Evolutionary conservation across 2,329 filamentous ascomycete genomes (phyloP).

Genomic region (Clonostachys solani): DNA sequence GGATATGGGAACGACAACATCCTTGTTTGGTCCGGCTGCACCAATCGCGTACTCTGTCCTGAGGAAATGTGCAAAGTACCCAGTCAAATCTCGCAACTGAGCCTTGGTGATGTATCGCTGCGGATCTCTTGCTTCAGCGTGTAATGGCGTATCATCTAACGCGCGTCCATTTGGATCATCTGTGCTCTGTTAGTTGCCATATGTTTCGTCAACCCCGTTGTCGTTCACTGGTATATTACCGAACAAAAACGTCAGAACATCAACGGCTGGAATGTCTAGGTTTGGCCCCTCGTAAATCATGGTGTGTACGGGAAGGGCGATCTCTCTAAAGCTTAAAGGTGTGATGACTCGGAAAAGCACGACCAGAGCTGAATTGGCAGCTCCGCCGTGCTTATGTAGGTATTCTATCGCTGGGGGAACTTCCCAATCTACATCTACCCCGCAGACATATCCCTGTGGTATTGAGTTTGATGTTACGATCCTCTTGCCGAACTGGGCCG

Average conservation of each 20-base stretch:
- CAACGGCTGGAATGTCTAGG: slow-evolving; percentile 26
- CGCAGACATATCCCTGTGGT: too few species aligned
- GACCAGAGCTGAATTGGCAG: too few species aligned
- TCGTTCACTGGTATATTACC: slow-evolving; percentile 19
- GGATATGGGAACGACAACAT: slow-evolving; percentile 52
- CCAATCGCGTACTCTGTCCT: slow-evolving; percentile 49
- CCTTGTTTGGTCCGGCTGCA: slow-evolving; percentile 35
- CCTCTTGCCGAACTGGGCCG: too few species aligned
- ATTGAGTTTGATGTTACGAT: too few species aligned
- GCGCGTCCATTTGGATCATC: slow-evolving; percentile 22
- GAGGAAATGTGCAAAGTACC: slow-evolving; percentile 50
- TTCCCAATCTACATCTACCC: too few species aligned
- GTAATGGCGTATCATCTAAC: slow-evolving; percentile 45
- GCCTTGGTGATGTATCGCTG: slow-evolving; percentile 48
- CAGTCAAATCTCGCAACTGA: slow-evolving; percentile 39
- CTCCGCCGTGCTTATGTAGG: too few species aligned
- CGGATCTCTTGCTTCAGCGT: slow-evolving; percentile 53
- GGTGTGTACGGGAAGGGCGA: too few species aligned
- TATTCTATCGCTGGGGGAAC: too few species aligned
- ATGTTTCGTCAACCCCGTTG: neutral
- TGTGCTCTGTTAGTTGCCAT: slow-evolving; percentile 7
- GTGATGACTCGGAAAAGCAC: too few species aligned
- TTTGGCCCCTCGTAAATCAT: too few species aligned
- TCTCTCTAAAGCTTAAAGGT: too few species aligned
- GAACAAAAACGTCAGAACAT: slow-evolving; percentile 37